A percentile compares a stretch with the other conserved stretches of the same genome.
These are phyloP conservation scores for Rhizomucor miehei DNA, from an alignment of 371 early-diverging fungal species.

Conservation along the genomic window DNA sequence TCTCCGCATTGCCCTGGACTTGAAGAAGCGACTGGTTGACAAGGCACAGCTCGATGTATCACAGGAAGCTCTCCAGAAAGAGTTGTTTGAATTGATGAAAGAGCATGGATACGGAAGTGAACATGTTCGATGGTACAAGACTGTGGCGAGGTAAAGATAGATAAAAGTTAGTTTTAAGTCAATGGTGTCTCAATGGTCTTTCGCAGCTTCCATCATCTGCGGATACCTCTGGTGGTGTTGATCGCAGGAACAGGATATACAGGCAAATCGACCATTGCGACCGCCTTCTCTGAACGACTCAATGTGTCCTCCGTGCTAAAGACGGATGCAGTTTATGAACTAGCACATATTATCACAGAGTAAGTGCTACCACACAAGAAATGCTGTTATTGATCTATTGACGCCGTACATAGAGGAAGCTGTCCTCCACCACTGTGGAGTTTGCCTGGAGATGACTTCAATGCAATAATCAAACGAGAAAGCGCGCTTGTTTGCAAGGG, in stretches of 20 bases:
- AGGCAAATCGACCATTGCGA: conserved; percentile 37
- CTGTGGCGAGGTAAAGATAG: conserved; percentile 24
- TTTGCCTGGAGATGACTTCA: background rate
- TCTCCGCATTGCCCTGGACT: conserved; percentile 40
- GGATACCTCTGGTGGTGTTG: conserved; percentile 34
- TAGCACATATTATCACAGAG: conserved; percentile 34
- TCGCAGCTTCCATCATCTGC: conserved; percentile 33
- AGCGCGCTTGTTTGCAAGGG: conserved; percentile 19
- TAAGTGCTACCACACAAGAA: conserved; percentile 4
- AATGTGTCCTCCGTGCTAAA: conserved; percentile 36
- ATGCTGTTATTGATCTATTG: background rate
- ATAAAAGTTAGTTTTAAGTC: background rate
- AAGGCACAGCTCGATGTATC: conserved; percentile 23
- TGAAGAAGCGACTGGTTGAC: conserved; percentile 38
- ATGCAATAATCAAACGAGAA: conserved; percentile 11
- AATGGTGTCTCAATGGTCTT: background rate
- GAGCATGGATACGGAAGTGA: conserved; percentile 28
- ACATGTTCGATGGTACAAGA: conserved; percentile 30
- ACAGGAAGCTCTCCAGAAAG: conserved; percentile 25
- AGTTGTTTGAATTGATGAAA: conserved; percentile 28
- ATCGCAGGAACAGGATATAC: conserved; percentile 30
- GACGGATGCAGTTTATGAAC: conserved; percentile 34
- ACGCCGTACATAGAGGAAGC: background rate
- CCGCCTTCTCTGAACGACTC: conserved; percentile 28
- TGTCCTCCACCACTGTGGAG: conserved; percentile 16